Percentiles rank a stretch among this genome's conserved stretches.
These are phyloP conservation scores for Podila minutissima DNA, from an alignment of 192 early-diverging fungal genomes.

Conservation along the genomic window DNA sequence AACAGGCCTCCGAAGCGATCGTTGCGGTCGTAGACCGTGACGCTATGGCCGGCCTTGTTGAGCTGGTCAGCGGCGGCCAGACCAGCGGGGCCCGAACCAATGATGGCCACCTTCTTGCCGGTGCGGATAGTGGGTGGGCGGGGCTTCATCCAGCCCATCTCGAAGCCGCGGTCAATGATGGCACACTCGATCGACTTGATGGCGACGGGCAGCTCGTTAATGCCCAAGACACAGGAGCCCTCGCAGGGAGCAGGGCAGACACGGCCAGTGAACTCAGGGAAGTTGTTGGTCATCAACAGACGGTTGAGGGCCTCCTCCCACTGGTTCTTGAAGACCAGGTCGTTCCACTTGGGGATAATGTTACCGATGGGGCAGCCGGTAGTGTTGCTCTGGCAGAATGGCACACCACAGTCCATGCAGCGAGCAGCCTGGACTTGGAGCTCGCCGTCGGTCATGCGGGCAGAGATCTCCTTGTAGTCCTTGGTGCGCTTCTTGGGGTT, in stretches of 20 bases:
- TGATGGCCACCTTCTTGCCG: conserved; percentile 85
- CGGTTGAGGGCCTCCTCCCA: conserved; percentile 96
- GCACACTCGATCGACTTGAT: conserved; percentile 99
- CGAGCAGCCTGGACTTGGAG: conserved; percentile 94
- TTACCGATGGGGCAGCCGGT: conserved; percentile 97
- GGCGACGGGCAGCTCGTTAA: conserved; percentile 93
- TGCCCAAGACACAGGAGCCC: conserved; percentile 95
- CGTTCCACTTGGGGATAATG: conserved; percentile 99
- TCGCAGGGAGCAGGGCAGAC: conserved; percentile 99
- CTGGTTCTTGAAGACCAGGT: conserved; percentile 94
- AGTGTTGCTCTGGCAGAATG: conserved; percentile 97
- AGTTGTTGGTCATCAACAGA: conserved; percentile 97
- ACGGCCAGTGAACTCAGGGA: conserved; percentile 99
- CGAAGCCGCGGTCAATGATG: conserved; percentile 97
- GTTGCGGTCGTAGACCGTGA: conserved; percentile 98
- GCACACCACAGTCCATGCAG: conserved; percentile 98
- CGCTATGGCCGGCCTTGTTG: conserved; percentile 94
- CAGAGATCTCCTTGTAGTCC: conserved; percentile 97
- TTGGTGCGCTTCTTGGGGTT: conserved; percentile 79
- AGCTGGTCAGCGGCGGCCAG: conserved; percentile 96
- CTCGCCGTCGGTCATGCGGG: conserved; percentile 81
- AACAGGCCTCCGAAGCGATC: conserved; percentile 96
- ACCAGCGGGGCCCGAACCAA: conserved; percentile 97
- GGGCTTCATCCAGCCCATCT: conserved; percentile 97
- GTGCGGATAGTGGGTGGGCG: conserved; percentile 81